Conservation (phyloP, 768 basidiomycete species). For the Boletus reticuloceps region DNA sequence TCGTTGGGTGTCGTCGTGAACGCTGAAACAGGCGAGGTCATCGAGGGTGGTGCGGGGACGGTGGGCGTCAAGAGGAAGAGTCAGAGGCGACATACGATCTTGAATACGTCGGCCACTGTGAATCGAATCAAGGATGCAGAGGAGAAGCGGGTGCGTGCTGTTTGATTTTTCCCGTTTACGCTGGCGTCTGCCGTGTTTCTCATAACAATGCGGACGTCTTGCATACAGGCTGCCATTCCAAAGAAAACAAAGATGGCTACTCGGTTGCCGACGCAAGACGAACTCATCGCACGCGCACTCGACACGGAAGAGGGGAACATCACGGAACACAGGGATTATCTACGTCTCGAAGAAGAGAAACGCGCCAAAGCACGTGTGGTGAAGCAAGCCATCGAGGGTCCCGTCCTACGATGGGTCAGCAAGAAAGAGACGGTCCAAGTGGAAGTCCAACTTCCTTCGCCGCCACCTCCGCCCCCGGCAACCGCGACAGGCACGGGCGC, state of each 20-base stretch:
- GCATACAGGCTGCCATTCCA: constrained; percentile 51
- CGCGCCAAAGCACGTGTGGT: constrained; percentile 61
- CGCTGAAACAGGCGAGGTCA: constrained; percentile 59
- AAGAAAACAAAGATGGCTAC: constrained; percentile 57
- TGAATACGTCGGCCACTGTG: constrained; percentile 67
- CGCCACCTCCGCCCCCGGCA: constrained; percentile 28
- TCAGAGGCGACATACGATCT: constrained; percentile 63
- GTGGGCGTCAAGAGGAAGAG: constrained; percentile 48
- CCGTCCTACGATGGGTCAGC: constrained; percentile 71
- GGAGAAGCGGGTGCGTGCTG: constrained; percentile 51
- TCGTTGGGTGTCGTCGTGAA: constrained; percentile 54
- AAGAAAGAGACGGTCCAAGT: constrained; percentile 57
- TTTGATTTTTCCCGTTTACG: too few species aligned
- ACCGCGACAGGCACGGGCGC: constrained; percentile 13
- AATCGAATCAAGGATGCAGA: constrained; percentile 62
- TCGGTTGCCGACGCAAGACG: constrained; percentile 69
- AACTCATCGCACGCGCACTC: constrained; percentile 78
- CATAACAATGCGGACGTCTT: background rate
- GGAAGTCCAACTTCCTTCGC: constrained; percentile 18
- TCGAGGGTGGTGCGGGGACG: constrained; percentile 31
- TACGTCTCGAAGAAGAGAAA: constrained; percentile 79
- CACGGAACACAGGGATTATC: constrained; percentile 73
- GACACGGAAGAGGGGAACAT: constrained; percentile 88
- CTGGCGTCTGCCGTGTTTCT: background rate
- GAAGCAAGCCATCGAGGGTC: constrained; percentile 60